Evolutionary conservation across 2,329 filamentous ascomycete species (phyloP), one percentile per base, ranked within the genome.

Genomic region (Mycosphaerella arachidis): DNA sequence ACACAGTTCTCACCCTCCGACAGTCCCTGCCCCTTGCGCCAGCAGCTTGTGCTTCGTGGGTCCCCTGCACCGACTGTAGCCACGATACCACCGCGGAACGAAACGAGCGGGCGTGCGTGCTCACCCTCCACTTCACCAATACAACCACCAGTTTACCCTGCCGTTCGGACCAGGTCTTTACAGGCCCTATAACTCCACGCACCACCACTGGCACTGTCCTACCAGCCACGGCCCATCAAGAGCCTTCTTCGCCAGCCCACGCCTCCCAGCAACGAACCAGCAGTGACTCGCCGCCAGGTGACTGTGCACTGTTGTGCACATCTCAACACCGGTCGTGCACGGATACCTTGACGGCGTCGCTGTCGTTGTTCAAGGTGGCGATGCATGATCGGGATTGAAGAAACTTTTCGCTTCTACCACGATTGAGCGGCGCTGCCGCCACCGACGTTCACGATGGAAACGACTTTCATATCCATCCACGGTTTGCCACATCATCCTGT

Each of bases 391-490:
- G 12, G 29, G 48, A 45, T 33, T 55, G 50, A 57, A 16, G n/a
- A 37, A 45, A 31, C 16, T 52, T 29, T 37, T 20, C 6, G 5
- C 33, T 43, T 43, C 40, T 43, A 7, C 35, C 29, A 46, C 13
- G 37, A 6, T 52, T 48, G 51, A 54, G 12, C 29, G 24, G 48
- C 35, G 20, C 9, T 45, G 53, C 48, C 48, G 46, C 48, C 16
- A 43, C 46, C 27, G 48, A 53, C 50, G 53, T 43, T 30, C 66
- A 66, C 24, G 31, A 73, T 73, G 70, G 71, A 73, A 56, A 70
- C 71, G 35, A 94, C 91, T 33, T 95, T 95, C 77, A 94, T 95
- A 78, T 92, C 90, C 67, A 94, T 95, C 72, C 91, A 94, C 73
- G 91, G 91, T 90, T 77, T 78, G 86, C 80, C 40, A 27, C 4